Base-by-base conservation (phyloP, 2,329 filamentous ascomycete species). In the Fusarium sp. region DNA sequence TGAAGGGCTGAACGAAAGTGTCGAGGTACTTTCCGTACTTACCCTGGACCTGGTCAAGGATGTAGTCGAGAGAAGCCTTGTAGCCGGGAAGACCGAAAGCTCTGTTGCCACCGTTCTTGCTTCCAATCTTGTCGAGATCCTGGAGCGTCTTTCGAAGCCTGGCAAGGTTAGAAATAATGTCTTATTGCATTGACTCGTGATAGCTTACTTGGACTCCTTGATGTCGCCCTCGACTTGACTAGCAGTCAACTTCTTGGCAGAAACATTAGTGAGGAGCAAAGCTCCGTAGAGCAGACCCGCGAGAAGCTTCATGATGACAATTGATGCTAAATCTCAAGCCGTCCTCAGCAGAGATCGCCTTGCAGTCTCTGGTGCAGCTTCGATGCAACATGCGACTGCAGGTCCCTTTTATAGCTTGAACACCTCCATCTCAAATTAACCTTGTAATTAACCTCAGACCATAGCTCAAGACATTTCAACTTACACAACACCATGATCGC, bases 71-170 rank as follows among this genome's bases (percentile, higher is more conserved):
- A 0, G 89, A 91, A 2, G 88, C 89, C 60, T 86, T 85, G 83
- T 87, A 91, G 16, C 90, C 90, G 1, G 89, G 88, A 11, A 88
- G 82, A 16, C 90, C 89, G 67, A 90, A 91, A 6, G 89, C 89
- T 60, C 89, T 85, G 79, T 90, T 91, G 18, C 89, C 89, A 42
- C 87, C 88, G 74, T 91, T 88, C 61, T 85, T 83, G 34, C 80
- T 81, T 14, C 85, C 89, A 63, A 91, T 91, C 50, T 84, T 80
- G 77, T 91, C 84, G 7, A 91, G 82, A 66, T 86, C 84, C 76
- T 84, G 83, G n/a, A 91, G 85, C 54, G 88, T 88, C 64, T 84
- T 83, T 79, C 87, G 84, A 22, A 91, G 82, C 24, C 89, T 90
- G 60, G 52, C 2, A 8, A 16, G n/a, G 47, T 78, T 54, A 79